These are phyloP conservation scores for Strobilomyces confusus DNA, from an alignment of 768 basidiomycete species.

Conservation along the genomic window DNA sequence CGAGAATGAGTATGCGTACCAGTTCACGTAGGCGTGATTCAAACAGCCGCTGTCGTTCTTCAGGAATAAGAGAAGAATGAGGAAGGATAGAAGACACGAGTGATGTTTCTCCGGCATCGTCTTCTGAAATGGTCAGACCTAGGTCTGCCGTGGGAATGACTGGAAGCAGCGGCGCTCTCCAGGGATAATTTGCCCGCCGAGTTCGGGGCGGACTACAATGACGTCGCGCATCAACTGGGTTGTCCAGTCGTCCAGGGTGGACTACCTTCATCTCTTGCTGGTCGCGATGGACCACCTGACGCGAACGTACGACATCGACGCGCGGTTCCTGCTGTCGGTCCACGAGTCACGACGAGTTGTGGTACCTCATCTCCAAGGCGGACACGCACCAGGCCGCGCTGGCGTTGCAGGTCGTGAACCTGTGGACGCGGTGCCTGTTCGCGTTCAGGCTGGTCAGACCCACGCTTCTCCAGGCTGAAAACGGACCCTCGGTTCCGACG, in stretches of 20 bases:
- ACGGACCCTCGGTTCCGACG: constrained; percentile 91
- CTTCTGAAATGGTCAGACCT: no score
- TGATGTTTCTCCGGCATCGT: no score
- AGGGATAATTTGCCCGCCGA: constrained; percentile 80
- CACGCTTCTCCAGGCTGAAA: constrained; percentile 83
- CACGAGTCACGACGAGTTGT: constrained; percentile 97
- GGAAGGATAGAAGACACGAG: not conserved
- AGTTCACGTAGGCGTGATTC: not conserved
- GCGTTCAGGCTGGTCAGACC: constrained; percentile 86
- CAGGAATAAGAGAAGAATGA: not conserved
- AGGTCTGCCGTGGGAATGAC: no score
- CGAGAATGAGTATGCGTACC: not conserved
- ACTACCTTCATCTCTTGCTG: constrained; percentile 95
- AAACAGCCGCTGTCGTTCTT: not conserved
- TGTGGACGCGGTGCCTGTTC: constrained; percentile 92
- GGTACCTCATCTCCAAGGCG: constrained; percentile 85
- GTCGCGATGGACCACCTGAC: constrained; percentile 92
- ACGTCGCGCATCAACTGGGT: constrained; percentile 99
- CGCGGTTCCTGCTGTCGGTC: constrained; percentile 92
- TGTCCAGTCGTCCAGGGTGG: constrained; percentile 96
- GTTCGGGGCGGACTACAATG: constrained; percentile 83
- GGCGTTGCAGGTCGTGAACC: constrained; percentile 90
- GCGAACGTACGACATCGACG: constrained; percentile 74
- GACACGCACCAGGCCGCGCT: constrained; percentile 89
- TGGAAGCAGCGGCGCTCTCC: constrained; percentile 86